Evolutionary conservation across 192 early-diverging fungal genomes (phyloP), one percentile per base, ranked within the genome.

Genomic region (Coemansia sp.): DNA sequence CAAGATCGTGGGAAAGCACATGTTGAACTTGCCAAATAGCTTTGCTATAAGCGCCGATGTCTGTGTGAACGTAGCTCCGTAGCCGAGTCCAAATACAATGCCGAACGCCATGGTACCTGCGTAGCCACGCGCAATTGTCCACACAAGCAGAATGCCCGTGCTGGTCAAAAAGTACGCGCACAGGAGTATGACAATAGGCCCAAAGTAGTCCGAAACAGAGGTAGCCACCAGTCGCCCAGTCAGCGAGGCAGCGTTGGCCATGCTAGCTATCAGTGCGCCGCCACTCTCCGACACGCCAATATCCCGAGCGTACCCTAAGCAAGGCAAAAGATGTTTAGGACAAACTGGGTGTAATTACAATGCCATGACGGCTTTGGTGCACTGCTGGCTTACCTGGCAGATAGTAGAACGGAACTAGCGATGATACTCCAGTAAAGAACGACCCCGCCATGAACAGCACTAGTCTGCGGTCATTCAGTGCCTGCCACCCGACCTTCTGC

Each of bases 61-160:
- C 48, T 82, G 79, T 37, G 79, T 82, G 57, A 77, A 82, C 36
- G 65, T 82, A 14, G 79, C 75, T 25, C 79, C 79, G 33, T 82
- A 82, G 34, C 79, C 79, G 20, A 82, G 52, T 31, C 79, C 79
- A 73, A 74, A 82, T 33, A 76, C 58, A 52, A 82, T 70, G n/a
- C 74, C 79, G 73, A 82, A 82, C 21, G 65, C 79, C 79, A 82
- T 73, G 16, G 75, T 82, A 14, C 70, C 72, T n/a, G 62, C 62
- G 71, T 65, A 77, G 42, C 56, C 68, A 47, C 42, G 67, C 23
- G 79, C 68, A 31, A 68, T 62, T 26, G 79, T 56, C 79, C 79
- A 82, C 23, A 82, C 62, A 25, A 70, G 34, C 36, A 82, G 21
- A 21, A 82, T 76, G 9, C 70, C 64, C 3, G 65, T 60, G 35